Evolutionary conservation across 1,284 basidiomycete species (phyloP), one percentile per base, ranked within the genome.

Genomic region (Trichosporon asahii): DNA sequence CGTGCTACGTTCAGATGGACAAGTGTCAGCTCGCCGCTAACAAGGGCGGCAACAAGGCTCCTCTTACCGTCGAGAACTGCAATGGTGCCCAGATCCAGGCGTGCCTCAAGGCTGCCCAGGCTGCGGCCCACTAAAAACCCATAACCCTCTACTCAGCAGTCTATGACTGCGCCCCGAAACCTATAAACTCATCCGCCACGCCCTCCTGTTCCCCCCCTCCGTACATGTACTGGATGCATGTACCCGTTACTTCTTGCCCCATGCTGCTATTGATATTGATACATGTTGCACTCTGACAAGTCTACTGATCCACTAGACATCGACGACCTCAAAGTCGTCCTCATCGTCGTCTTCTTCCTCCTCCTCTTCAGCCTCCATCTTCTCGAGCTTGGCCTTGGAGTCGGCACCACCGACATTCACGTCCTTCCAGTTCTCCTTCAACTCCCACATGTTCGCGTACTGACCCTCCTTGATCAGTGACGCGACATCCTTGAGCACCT

Each of bases 401-500:
- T 61, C 57, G 57, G 12, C 29, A 12, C 15, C n/a, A 5, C 29
- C 15, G 15, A 31, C 27, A 12, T 29, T 29, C 21, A 40, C 55
- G 18, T 70, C 68, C 68, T 74, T 79, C 77, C 76, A 78, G 68
- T 71, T 69, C 31, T 71, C 73, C 67, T 78, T 79, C 65, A 82
- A 68, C 70, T 76, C 72, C 78, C 83, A 87, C 75, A 85, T 81
- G 37, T 85, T 83, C 18, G 80, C 78, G 69, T 87, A 87, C n/a
- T 83, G 82, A 0, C 95, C 95, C 66, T 89, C 89, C 68, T 90
- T 89, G 80, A 95, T 90, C 64, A 94, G 85, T 71, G 87, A 88
- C 1, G 92, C 95, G 64, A 98, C 90, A 73, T 93, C 91, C 57
- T 85, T 85, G 65, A 98, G 84, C 0, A 93, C 90, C 76, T 98